Conservation (phyloP, 1,284 basidiomycete genomes). For the Hemileia vastatrix region DNA sequence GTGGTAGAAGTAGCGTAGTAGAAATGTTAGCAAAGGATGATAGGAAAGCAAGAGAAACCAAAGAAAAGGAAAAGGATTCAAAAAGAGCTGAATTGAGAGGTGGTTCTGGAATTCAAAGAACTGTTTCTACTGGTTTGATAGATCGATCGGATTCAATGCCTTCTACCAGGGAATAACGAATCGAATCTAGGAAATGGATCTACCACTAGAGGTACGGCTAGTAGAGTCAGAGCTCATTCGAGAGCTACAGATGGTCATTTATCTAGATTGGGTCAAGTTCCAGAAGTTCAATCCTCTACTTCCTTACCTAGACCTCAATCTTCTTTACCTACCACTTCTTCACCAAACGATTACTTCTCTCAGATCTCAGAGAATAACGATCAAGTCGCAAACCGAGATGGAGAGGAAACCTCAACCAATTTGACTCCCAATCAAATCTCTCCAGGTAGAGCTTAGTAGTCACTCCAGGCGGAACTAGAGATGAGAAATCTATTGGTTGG, state of each 20-base stretch:
- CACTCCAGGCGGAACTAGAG: too few relatives aligned
- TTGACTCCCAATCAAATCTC: background rate
- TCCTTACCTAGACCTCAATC: background rate
- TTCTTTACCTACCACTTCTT: background rate
- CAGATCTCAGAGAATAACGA: background rate
- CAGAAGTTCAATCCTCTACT: background rate
- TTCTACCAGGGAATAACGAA: background rate
- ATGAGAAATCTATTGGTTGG: too few relatives aligned
- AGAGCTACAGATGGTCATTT: background rate
- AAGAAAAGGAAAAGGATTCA: background rate
- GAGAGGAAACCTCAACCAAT: background rate
- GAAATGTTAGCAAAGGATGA: background rate
- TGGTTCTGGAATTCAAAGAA: background rate
- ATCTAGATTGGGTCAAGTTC: background rate
- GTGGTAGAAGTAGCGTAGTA: background rate
- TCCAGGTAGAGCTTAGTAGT: too few relatives aligned
- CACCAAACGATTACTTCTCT: background rate
- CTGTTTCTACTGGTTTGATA: background rate
- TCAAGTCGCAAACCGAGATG: too few relatives aligned
- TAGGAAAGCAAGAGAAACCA: too few relatives aligned
- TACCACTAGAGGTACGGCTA: background rate
- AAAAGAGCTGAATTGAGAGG: background rate
- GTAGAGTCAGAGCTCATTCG: background rate
- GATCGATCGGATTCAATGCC: background rate
- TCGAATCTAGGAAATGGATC: background rate